These are phyloP conservation scores for Chaetomium strumarium DNA, from an alignment of 2,329 filamentous ascomycete species.

Conservation along the genomic window DNA sequence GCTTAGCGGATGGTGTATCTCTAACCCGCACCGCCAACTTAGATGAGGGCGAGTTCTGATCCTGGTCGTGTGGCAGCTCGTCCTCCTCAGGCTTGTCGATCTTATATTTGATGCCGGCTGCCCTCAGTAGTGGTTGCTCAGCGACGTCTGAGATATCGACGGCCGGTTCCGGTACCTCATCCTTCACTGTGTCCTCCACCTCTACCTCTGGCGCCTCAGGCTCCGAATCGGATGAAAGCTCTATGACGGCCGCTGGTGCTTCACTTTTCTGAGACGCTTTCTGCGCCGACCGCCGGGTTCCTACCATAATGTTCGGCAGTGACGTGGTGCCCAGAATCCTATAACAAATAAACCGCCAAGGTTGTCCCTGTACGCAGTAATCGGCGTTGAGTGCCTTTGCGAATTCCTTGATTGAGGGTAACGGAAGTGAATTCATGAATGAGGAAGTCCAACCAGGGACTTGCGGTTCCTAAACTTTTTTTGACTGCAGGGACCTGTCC, in stretches of 20 bases:
- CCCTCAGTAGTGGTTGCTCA: constrained; percentile 17
- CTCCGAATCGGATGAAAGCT: constrained; percentile 21
- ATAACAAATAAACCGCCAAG: too few relatives aligned
- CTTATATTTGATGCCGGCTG: constrained; percentile 17
- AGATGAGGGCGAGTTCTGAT: constrained; percentile 6
- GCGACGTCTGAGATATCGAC: not conserved
- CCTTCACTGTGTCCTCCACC: not conserved
- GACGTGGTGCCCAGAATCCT: not conserved
- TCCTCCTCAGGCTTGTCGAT: constrained; percentile 6
- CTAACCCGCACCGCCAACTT: constrained; percentile 21
- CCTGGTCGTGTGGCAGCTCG: not conserved
- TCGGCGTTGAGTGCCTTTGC: too few relatives aligned
- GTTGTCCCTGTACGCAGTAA: too few relatives aligned
- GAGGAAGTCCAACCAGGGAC: too few relatives aligned
- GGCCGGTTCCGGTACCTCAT: constrained; percentile 1
- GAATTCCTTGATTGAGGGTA: too few relatives aligned
- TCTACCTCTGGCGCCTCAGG: constrained; percentile 7
- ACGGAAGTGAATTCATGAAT: too few relatives aligned
- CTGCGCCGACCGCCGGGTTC: constrained; percentile 3
- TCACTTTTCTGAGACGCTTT: constrained; percentile 6
- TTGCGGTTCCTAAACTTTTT: too few relatives aligned
- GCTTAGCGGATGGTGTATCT: constrained; percentile 18
- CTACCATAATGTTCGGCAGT: constrained; percentile 4
- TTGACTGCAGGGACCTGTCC: too few relatives aligned
- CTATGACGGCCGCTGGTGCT: constrained; percentile 11